Conservation (phyloP, 768 basidiomycete species). For the Hirschioporus abietinus region DNA sequence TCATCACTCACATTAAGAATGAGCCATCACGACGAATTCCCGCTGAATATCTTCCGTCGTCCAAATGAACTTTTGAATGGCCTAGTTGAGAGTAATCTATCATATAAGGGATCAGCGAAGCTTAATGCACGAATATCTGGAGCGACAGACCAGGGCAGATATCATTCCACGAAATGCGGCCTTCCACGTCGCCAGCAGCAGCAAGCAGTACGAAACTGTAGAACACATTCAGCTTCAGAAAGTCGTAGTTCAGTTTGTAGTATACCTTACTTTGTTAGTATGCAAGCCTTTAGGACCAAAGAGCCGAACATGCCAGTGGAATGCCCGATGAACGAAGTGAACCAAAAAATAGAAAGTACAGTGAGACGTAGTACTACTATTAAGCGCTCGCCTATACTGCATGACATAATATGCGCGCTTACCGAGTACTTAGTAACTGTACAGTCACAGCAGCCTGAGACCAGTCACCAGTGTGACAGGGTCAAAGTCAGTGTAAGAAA, state of each 20-base stretch:
- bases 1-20: constrained; percentile 57
- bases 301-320: background rate
- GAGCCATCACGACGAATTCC: constrained; percentile 51
- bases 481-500: too few relatives aligned
- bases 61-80: constrained; percentile 52
- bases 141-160: constrained; percentile 50
- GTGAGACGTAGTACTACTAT: too few relatives aligned
- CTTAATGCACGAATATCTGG: constrained; percentile 10
- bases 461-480: too few relatives aligned
- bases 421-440: too few relatives aligned
- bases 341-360: too few relatives aligned
- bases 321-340: too few relatives aligned
- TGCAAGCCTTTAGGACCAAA: background rate
- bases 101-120: constrained; percentile 1
- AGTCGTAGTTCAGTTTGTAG: background rate
- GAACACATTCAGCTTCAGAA: background rate
- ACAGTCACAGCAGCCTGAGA: too few relatives aligned
- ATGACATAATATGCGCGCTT: too few relatives aligned
- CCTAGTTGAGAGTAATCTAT: constrained; percentile 37
- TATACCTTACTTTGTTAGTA: background rate
- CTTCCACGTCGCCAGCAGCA: constrained; percentile 50
- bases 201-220: constrained; percentile 19
- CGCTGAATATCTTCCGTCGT: constrained; percentile 50
- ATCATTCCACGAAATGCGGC: constrained; percentile 68
- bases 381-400: too few relatives aligned